Base-by-base conservation (phyloP, 768 basidiomycete species). In the Cystobasidium tubakii region DNA sequence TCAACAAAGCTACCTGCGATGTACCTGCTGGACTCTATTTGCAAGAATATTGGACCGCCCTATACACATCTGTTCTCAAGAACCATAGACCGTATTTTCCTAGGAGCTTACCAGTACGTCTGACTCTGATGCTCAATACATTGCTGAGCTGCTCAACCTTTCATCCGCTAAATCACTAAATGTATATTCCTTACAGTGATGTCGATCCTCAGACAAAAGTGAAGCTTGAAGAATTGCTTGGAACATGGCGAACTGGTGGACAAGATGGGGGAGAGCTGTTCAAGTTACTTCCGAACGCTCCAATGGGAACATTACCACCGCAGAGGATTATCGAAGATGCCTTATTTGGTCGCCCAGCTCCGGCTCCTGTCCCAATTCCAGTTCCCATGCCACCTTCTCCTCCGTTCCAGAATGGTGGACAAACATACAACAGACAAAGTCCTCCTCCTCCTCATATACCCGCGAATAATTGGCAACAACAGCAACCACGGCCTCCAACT, bases 201-300 rank as follows among this genome's bases (percentile, higher is more conserved):
- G 74, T 75, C 34, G 79, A 79, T 50, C 0, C 53, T 0, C 23
- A 74, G 12, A 78, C 76, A 1, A 71, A 75, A 21, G 86, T 87
- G 80, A 98, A 98, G 82, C 94, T 99, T 91, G 92, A 95, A 80
- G 96, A 99, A 82, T 92, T 99, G 88, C 86, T 98, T 17, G 82
- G 90, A 33, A 95, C 96, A 6, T 99, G 96, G 96, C 86, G 93
- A 46, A 89, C 87, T 27, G 92, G 91, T 19, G 88, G 89, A 17
- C 89, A 90, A 1, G 85, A 84, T 39, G 87, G 90, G 42, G 86
- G 86, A 66, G 90, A 94, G 79, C 84, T 99, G 0, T 99, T 98
- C 80, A 90, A 92, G 53, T 82, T 86, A 33, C 86, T 86, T 46
- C 29, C 66, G 2, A 50, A 53, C 25, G 39, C 66, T 29, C 66